A percentile compares a stretch with the other conserved stretches of the same genome.
Evolutionary conservation across 306 rosid genomes (phyloP).

Genomic region (Dalbergia oliveri): DNA sequence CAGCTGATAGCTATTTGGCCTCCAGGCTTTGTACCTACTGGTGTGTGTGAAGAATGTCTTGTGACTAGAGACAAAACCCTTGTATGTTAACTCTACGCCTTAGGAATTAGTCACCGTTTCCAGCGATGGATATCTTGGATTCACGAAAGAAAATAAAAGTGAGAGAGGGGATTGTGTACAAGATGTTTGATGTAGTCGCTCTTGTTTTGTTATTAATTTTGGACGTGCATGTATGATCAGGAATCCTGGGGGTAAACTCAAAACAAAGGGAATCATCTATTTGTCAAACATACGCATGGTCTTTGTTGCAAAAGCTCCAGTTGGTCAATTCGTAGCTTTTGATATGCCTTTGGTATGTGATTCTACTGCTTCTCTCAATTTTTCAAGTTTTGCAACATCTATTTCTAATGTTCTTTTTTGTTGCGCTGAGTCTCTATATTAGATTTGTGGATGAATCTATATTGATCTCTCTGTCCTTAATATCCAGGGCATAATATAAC

Average conservation of each 20-base stretch:
- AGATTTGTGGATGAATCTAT: constrained; percentile 15
- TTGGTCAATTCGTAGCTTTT: constrained; percentile 69
- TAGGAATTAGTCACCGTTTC: too few species aligned
- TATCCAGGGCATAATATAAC: constrained; percentile 4
- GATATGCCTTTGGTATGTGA: constrained; percentile 94
- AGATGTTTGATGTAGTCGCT: constrained; percentile 9
- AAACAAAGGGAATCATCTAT: constrained; percentile 87
- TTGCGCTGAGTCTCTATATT: constrained; percentile 8
- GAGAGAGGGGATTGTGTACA: neutral
- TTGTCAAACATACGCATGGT: constrained; percentile 93
- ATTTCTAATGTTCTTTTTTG: neutral
- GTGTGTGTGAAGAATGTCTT: too few species aligned
- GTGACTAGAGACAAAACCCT: too few species aligned
- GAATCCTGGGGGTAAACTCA: constrained; percentile 67
- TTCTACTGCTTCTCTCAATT: constrained; percentile 10
- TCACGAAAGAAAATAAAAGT: too few species aligned
- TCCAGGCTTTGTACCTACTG: too few species aligned
- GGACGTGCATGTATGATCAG: constrained; percentile 46
- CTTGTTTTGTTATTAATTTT: constrained; percentile 31
- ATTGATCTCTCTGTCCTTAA: constrained; percentile 8
- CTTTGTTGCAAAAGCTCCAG: constrained; percentile 76
- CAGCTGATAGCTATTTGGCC: too few species aligned
- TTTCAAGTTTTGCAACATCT: constrained; percentile 3
- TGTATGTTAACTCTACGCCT: too few species aligned
- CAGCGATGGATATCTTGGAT: too few species aligned